These are phyloP conservation scores for Artomyces pyxidatus DNA, from an alignment of 768 basidiomycete genomes.

Conservation along the genomic window DNA sequence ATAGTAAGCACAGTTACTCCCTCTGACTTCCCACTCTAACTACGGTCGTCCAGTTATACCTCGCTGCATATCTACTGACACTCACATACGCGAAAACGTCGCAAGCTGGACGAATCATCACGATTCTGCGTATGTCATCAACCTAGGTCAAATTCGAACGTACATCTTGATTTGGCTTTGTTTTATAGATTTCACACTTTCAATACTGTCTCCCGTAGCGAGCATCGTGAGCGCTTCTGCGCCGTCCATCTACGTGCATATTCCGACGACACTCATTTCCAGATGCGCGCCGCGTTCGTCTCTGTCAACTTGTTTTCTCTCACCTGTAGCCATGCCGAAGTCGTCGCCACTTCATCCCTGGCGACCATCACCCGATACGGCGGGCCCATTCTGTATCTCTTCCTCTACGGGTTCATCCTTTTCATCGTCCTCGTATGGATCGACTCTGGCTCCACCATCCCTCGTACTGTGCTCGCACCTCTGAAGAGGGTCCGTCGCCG, in stretches of 20 bases:
- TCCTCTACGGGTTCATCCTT: conserved; percentile 49
- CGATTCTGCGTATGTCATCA: conserved; percentile 41
- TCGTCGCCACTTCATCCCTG: conserved; percentile 38
- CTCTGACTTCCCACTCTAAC: neutral
- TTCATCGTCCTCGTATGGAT: conserved; percentile 60
- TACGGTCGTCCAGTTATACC: conserved; percentile 39
- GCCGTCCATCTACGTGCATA: neutral
- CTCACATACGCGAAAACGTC: conserved; percentile 65
- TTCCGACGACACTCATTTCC: neutral
- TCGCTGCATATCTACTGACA: conserved; percentile 61
- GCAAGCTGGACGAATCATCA: conserved; percentile 44
- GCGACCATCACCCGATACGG: conserved; percentile 55
- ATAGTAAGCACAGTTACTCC: conserved; percentile 37
- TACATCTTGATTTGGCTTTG: neutral
- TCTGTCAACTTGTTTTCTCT: conserved; percentile 72
- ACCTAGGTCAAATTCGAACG: neutral
- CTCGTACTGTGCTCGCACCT: conserved; percentile 19
- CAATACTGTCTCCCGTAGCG: conserved; percentile 59
- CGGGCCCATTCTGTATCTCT: conserved; percentile 68
- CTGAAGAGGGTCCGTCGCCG: neutral
- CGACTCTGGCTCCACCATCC: conserved; percentile 56
- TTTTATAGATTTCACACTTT: conserved; percentile 51
- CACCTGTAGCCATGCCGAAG: conserved; percentile 49
- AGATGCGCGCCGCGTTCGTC: conserved; percentile 66
- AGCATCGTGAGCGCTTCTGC: conserved; percentile 52